Conservation (phyloP, 108 stramenopile species). For the Nitzschia sp. region DNA sequence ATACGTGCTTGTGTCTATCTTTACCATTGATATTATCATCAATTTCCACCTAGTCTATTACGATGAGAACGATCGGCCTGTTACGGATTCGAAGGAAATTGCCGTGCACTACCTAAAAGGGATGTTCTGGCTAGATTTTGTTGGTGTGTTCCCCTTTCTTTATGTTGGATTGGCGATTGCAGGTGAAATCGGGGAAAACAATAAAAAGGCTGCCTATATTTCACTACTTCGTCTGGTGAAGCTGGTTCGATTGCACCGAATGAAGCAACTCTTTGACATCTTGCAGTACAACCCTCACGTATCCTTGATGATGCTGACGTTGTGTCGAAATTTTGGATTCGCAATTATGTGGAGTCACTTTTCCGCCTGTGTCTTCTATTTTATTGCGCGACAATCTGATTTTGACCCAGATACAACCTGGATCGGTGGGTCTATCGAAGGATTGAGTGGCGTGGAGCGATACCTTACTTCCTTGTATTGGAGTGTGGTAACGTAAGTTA, state of each 20-base stretch:
- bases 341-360: constrained; percentile 58
- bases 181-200: constrained; percentile 34
- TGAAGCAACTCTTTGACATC: constrained; percentile 50
- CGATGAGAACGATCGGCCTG: constrained; percentile 37
- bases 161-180: constrained; percentile 32
- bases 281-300: constrained; percentile 52
- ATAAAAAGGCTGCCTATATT: constrained; percentile 20
- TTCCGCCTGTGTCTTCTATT: constrained; percentile 62
- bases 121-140: constrained; percentile 61
- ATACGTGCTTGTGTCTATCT: constrained; percentile 39
- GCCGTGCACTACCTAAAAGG: constrained; percentile 40
- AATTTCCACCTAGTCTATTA: constrained; percentile 59
- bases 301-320: constrained; percentile 44
- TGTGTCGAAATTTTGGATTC: constrained; percentile 50
- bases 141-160: constrained; percentile 66
- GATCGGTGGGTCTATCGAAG: constrained; percentile 34
- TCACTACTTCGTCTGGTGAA: constrained; percentile 42
- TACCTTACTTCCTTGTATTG: constrained; percentile 57
- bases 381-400: constrained; percentile 50
- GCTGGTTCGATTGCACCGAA: constrained; percentile 53
- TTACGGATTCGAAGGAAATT: constrained; percentile 37
- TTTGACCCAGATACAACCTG: constrained; percentile 56
- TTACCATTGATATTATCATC: constrained; percentile 56
- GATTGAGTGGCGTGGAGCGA: constrained; percentile 28
- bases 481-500: constrained; percentile 52